A percentile compares a stretch with the other conserved stretches of the same genome.
These are phyloP conservation scores for Metschnikowia gelsemii DNA, from an alignment of 805 yeast species.

Conservation along the genomic window DNA sequence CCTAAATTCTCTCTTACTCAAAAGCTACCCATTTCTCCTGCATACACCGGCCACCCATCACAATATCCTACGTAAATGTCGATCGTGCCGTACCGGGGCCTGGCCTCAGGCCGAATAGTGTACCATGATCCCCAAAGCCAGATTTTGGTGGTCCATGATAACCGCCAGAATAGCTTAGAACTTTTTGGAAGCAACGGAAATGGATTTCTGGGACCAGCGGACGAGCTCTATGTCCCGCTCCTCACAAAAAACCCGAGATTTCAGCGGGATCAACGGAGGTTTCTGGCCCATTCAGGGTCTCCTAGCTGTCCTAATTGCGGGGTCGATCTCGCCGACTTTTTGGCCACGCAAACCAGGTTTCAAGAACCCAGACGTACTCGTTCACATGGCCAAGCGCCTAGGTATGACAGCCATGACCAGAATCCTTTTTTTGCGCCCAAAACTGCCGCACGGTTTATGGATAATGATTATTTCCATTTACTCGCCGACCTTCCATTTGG, in stretches of 20 bases:
- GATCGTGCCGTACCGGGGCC: conserved; percentile 36
- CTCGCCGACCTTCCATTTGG: conserved; percentile 28
- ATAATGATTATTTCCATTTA: conserved; percentile 37
- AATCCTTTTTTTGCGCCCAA: background rate
- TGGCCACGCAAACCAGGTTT: background rate
- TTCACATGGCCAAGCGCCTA: no score
- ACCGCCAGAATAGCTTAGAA: conserved; percentile 27
- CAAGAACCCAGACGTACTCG: background rate
- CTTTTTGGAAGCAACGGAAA: conserved; percentile 24
- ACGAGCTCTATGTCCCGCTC: no score
- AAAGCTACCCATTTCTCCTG: no score
- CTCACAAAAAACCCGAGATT: no score
- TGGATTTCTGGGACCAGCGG: no score
- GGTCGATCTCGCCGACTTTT: conserved; percentile 11
- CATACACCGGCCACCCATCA: background rate
- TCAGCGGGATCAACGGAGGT: background rate
- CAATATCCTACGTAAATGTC: conserved; percentile 32
- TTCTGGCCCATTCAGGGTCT: background rate
- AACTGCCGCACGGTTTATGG: conserved; percentile 26
- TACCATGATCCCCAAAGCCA: conserved; percentile 38
- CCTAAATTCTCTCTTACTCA: no score
- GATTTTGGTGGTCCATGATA: conserved; percentile 35
- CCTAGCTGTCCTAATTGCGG: conserved; percentile 17
- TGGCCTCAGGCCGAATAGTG: conserved; percentile 27
- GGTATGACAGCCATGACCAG: no score